Evolutionary conservation across 768 basidiomycete species (phyloP).

Genomic region (Lentinus tigrinus): DNA sequence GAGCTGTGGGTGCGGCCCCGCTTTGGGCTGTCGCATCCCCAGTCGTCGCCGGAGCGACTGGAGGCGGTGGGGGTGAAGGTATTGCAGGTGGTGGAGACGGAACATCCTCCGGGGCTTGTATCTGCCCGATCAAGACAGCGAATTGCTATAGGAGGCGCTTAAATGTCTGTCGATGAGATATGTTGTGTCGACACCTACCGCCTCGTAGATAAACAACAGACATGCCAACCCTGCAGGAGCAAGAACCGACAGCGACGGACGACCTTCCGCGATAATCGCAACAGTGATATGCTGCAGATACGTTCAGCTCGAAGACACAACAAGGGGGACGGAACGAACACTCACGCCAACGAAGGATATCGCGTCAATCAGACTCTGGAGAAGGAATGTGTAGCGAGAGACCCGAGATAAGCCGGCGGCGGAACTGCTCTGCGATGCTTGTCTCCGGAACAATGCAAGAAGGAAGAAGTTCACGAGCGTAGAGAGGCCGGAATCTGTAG

Average conservation of each 20-base stretch:
- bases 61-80: background rate
- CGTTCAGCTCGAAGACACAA: background rate
- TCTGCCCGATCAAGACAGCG: slow-evolving; percentile 72
- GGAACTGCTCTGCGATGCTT: slow-evolving; percentile 72
- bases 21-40: slow-evolving; percentile 4
- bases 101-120: slow-evolving; percentile 75
- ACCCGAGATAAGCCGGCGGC: slow-evolving; percentile 77
- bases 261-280: slow-evolving; percentile 80
- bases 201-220: slow-evolving; percentile 77
- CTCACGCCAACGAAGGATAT: slow-evolving; percentile 76
- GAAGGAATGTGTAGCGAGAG: slow-evolving; percentile 80
- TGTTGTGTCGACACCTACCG: slow-evolving; percentile 52
- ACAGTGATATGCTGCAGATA: slow-evolving; percentile 70
- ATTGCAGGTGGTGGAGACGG: slow-evolving; percentile 27
- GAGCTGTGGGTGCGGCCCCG: slow-evolving; percentile 2
- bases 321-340: background rate
- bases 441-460: slow-evolving; percentile 67
- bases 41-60: background rate
- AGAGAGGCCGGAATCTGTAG: slow-evolving; percentile 70
- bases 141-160: slow-evolving; percentile 63
- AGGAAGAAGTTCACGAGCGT: slow-evolving; percentile 65
- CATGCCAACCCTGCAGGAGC: slow-evolving; percentile 85
- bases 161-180: background rate
- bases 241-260: slow-evolving; percentile 76
- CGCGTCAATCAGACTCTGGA: slow-evolving; percentile 77